Base-by-base conservation (phyloP, 73 alveolate genomes). In the Tetrahymena thermophila region DNA sequence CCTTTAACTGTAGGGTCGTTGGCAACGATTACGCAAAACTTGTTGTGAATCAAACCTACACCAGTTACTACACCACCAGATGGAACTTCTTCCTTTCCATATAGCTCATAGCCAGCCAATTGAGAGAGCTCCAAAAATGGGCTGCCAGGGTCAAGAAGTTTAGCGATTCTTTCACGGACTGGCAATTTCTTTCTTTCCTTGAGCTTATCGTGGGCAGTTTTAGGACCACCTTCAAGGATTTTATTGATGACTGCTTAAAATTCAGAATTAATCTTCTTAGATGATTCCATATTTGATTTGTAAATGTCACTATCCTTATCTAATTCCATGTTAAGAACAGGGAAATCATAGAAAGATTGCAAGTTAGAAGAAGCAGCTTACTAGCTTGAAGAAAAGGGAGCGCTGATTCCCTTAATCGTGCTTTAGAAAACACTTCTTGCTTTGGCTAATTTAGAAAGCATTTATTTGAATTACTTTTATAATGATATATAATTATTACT, bases 1-100 rank as follows among this genome's bases (percentile, higher is more conserved):
- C 99, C 99, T 55, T 97, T 97, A 85, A 98, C 98, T 25, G 99
- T 98, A 35, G 99, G 98, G 95, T 98, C 99, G 93, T 98, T 98
- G 38, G 99, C 99, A 13, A 98, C 99, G 50, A 98, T 97, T 98
- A 98, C 96, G 94, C 98, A 97, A 31, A 96, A 97, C 94, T 97
- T 95, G 40, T 98, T 98, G 35, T 98, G 98, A 34, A 98, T 97
- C 96, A 96, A 89, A 37, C 99, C 99, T 50, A 98, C 97, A 38
- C 99, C 99, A 56, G 99, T 98, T 28, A 98, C 97, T 35, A 98
- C 95, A 16, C 99, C 99, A 93, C 98, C 99, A 44, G 98, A 85
- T 5, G 99, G 98, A 37, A 98, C 99, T 43, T 96, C 96, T 71
- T 98, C 98, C 35, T 96, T 94, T 16, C 97, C 98, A 43, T 97